Percentiles rank a stretch among this genome's conserved stretches.
Conservation (phyloP, 352 stramenopile genomes). For the Pythium pyrilobum region DNA sequence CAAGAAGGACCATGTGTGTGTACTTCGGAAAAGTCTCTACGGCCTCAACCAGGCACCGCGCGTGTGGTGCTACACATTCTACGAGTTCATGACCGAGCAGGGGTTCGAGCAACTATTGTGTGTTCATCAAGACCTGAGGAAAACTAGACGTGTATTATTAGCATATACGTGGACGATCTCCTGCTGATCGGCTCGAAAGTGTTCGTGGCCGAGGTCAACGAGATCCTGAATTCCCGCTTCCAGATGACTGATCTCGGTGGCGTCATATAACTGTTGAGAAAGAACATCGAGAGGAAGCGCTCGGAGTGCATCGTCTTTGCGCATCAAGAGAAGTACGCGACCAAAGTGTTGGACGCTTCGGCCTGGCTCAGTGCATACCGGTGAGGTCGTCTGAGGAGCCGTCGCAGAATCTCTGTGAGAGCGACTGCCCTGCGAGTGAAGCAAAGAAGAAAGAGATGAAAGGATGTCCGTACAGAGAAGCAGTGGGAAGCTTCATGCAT, state of each 20-base stretch:
- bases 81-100: not conserved
- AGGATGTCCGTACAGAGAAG: constrained; percentile 5
- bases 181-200: constrained; percentile 3
- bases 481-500: constrained; percentile 19
- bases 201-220: constrained; percentile 6
- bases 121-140: constrained; percentile 8
- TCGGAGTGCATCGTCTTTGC: constrained; percentile 1
- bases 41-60: constrained; percentile 22
- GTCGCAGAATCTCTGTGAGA: not conserved
- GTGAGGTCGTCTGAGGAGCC: not conserved
- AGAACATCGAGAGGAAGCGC: constrained; percentile 4
- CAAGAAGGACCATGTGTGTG: constrained; percentile 12
- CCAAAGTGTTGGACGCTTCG: constrained; percentile 11
- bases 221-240: not conserved
- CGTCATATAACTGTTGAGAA: constrained; percentile 9
- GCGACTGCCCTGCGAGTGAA: not conserved
- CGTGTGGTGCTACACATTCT: constrained; percentile 2
- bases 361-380: not conserved
- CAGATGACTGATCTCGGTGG: constrained; percentile 4
- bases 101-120: constrained; percentile 18
- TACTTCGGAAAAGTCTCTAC: constrained; percentile 14
- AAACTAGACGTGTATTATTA: constrained; percentile 2
- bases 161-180: constrained; percentile 22
- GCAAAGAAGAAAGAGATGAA: constrained; percentile 5
- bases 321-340: constrained; percentile 15